Evolutionary conservation across 2,329 filamentous ascomycete genomes (phyloP), one percentile per base, ranked within the genome.

Genomic region (Hypoxylon sp.): DNA sequence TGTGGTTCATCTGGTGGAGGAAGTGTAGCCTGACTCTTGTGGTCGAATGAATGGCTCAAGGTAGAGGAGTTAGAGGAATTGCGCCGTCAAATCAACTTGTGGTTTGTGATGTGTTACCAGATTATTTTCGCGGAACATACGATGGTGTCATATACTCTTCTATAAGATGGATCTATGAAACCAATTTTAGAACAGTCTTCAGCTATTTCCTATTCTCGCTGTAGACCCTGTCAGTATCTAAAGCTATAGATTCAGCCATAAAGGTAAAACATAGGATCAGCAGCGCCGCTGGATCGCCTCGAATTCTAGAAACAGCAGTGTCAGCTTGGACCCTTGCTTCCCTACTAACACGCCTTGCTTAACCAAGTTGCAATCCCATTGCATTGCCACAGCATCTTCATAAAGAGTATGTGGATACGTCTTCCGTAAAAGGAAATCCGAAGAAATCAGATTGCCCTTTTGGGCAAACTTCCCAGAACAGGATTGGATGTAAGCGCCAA

Each of bases 101-200:
- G 38, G 19, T 43, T 36, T 55, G 34, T 10, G 52, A 56, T 56
- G 41, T 56, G 38, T 43, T 23, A 38, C n/a, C 10, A 56, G 53
- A 56, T 23, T 19, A 56, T 43, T 46, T 56, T 56, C 45, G 41
- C 53, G 53, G 53, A 56, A 56, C 53, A 56, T 56, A 56, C 53
- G 53, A 56, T 56, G 53, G 38, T 56, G 53, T 56, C 53, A 56
- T 56, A 56, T 56, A 56, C 53, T 56, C 53, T 45, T 43, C 41
- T 56, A 56, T 46, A 13, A 34, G 41, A 23, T 23, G n/a, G 28
- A 41, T 46, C 53, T 46, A 46, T 46, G 41, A 43, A 34, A 34
- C 41, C 28, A 46, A 56, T 56, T 56, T 56, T 13, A 56, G 28
- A 25, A 56, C 41, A 34, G 41, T 17, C 17, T 34, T 46, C 10